Conservation (phyloP, 352 stramenopile species). For the Phytophthora pluvialis region DNA sequence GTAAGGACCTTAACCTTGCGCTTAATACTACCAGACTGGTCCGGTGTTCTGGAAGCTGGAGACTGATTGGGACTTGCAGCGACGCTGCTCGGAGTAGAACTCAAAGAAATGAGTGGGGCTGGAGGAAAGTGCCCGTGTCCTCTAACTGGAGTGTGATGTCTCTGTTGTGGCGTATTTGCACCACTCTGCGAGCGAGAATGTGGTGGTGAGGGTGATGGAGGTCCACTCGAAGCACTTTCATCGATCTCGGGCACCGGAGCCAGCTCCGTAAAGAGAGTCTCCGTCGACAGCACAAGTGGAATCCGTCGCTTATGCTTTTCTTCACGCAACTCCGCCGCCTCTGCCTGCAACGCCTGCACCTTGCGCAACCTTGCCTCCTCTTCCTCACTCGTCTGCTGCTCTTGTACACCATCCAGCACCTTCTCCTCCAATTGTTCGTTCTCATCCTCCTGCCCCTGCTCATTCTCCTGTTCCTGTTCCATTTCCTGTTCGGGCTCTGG, state of each 20-base stretch:
- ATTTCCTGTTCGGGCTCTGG: slow-evolving; percentile 42
- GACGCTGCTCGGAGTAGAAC: slow-evolving; percentile 33
- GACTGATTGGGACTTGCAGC: slow-evolving; percentile 31
- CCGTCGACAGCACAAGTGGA: slow-evolving; percentile 21
- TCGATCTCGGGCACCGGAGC: slow-evolving; percentile 56
- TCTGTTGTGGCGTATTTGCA: slow-evolving; percentile 30
- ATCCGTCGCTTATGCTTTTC: slow-evolving; percentile 37
- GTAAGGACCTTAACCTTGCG: slow-evolving; percentile 33
- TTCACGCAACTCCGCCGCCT: slow-evolving; percentile 24
- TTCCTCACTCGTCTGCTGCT: slow-evolving; percentile 15
- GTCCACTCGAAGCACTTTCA: slow-evolving; percentile 45
- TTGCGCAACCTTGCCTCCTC: slow-evolving; percentile 27
- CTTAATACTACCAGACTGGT: slow-evolving; percentile 28
- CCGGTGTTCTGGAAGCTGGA: slow-evolving; percentile 26
- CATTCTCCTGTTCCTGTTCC: slow-evolving; percentile 30
- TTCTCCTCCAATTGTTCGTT: slow-evolving; percentile 4
- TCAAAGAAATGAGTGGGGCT: slow-evolving; percentile 33
- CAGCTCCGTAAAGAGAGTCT: slow-evolving; percentile 54
- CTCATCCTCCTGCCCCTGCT: slow-evolving; percentile 2
- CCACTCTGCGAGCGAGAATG: slow-evolving; percentile 35
- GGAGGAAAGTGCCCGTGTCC: slow-evolving; percentile 23
- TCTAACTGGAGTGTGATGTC: slow-evolving; percentile 14
- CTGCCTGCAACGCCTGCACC: slow-evolving; percentile 21
- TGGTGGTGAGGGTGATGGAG: slow-evolving; percentile 33
- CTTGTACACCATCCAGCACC: slow-evolving; percentile 5